Percentiles rank a stretch among this genome's conserved stretches.
These are phyloP conservation scores for Rhododendron simsii DNA, from an alignment of 148 eudicot genomes.

Conservation along the genomic window DNA sequence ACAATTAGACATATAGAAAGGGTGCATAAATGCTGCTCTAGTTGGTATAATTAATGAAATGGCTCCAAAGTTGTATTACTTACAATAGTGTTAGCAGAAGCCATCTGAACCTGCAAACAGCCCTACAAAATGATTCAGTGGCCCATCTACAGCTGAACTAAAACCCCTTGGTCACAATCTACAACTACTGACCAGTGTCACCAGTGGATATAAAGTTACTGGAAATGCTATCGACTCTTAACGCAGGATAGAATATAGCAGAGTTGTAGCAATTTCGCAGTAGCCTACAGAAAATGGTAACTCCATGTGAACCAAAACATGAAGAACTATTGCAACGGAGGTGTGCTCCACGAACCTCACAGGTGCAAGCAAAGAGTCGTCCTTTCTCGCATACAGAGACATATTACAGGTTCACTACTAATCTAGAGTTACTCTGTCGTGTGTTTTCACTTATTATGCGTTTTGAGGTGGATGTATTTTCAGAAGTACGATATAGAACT, in stretches of 20 bases:
- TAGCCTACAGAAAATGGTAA: not conserved
- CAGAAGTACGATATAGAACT: not conserved
- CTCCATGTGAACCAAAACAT: not conserved
- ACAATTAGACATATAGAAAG: too few relatives aligned
- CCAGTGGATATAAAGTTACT: not conserved
- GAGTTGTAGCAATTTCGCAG: not conserved
- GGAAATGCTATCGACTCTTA: not conserved
- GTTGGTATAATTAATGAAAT: not conserved
- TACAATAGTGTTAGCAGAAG: not conserved
- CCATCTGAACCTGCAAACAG: not conserved
- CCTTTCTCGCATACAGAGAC: not conserved
- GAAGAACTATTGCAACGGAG: not conserved
- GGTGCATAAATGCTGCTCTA: not conserved
- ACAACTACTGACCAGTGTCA: not conserved
- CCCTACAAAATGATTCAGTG: not conserved
- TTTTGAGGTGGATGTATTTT: not conserved
- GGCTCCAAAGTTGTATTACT: not conserved
- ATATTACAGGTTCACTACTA: not conserved
- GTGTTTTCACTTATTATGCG: not conserved
- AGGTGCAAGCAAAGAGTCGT: not conserved
- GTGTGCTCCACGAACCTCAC: not conserved
- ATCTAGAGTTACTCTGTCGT: not conserved
- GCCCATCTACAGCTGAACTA: not conserved
- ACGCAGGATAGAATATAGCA: not conserved
- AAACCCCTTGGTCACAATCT: not conserved